These are phyloP conservation scores for Quambalaria eucalypti DNA, from an alignment of 1,284 basidiomycete species.

Conservation along the genomic window DNA sequence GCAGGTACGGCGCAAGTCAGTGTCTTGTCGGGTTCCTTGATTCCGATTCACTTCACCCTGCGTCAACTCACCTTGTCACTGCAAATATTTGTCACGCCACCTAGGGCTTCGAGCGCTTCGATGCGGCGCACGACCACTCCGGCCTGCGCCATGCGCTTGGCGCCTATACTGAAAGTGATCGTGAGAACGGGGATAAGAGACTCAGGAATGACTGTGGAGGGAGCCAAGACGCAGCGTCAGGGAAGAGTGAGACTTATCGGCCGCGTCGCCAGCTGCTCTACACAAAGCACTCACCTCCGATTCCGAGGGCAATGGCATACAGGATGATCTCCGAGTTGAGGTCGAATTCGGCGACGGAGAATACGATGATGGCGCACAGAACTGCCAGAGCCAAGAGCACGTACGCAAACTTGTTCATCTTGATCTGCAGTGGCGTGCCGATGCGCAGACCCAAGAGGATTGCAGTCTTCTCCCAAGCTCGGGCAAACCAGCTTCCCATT, in stretches of 20 bases:
- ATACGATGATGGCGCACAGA: slow-evolving; percentile 49
- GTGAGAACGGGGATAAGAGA: slow-evolving; percentile 49
- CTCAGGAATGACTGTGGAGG: slow-evolving; percentile 45
- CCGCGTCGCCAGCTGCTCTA: too few species aligned
- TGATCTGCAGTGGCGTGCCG: slow-evolving; percentile 59
- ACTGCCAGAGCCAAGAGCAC: slow-evolving; percentile 56
- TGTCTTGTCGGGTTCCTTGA: too few species aligned
- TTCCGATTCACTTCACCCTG: too few species aligned
- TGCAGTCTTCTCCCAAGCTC: slow-evolving; percentile 27
- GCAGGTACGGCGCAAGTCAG: too few species aligned
- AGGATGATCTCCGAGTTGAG: slow-evolving; percentile 48
- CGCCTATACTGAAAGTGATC: slow-evolving; percentile 38
- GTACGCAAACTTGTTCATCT: slow-evolving; percentile 58
- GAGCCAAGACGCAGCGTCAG: too few species aligned
- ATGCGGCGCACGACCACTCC: slow-evolving; percentile 38
- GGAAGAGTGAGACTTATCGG: too few species aligned
- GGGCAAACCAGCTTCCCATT: slow-evolving; percentile 16
- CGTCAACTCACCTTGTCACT: too few species aligned
- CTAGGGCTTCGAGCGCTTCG: slow-evolving; percentile 37
- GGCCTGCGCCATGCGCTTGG: slow-evolving; percentile 36
- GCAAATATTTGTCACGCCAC: slow-evolving; percentile 33
- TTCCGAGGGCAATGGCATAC: slow-evolving; percentile 47
- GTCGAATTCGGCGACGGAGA: slow-evolving; percentile 8
- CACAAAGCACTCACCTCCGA: too few species aligned
- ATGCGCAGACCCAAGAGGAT: slow-evolving; percentile 50